These are phyloP conservation scores for Amphibolis antarctica DNA, from an alignment of 106 monocot genomes.

Conservation along the genomic window DNA sequence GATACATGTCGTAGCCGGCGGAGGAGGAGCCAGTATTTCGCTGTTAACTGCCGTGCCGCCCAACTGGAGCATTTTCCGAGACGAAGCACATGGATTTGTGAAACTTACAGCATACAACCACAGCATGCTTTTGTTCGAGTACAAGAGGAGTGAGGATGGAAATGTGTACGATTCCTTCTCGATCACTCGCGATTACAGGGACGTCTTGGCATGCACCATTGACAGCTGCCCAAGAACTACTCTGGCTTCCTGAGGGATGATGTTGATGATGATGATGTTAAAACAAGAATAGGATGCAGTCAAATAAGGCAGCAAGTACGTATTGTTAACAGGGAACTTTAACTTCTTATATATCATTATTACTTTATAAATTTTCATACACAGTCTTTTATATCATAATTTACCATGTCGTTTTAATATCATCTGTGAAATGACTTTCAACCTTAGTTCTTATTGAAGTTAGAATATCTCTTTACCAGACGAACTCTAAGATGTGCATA, in stretches of 20 bases:
- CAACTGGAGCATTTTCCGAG: constrained; percentile 60
- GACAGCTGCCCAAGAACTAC: constrained; percentile 67
- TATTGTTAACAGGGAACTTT: too few relatives aligned
- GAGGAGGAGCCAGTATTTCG: constrained; percentile 60
- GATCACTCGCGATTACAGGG: constrained; percentile 57
- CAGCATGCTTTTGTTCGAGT: constrained; percentile 49
- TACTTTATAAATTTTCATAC: too few relatives aligned
- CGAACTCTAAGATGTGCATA: too few relatives aligned
- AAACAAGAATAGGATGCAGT: too few relatives aligned
- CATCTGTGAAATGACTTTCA: too few relatives aligned
- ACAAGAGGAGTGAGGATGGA: constrained; percentile 74
- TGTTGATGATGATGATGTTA: too few relatives aligned
- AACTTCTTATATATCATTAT: too few relatives aligned
- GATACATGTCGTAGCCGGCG: constrained; percentile 82
- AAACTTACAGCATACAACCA: constrained; percentile 80
- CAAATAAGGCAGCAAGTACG: too few relatives aligned
- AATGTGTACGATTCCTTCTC: constrained; percentile 64
- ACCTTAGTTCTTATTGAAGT: too few relatives aligned
- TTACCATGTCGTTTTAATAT: too few relatives aligned
- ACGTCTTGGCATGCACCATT: constrained; percentile 52
- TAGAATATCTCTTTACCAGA: too few relatives aligned
- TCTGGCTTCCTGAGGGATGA: constrained; percentile 29
- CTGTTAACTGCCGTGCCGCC: constrained; percentile 25
- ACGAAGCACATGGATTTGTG: constrained; percentile 58
- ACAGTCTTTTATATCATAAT: too few relatives aligned